Conservation (phyloP, 164 flowering plant genomes). For the Aristolochia contorta region DNA sequence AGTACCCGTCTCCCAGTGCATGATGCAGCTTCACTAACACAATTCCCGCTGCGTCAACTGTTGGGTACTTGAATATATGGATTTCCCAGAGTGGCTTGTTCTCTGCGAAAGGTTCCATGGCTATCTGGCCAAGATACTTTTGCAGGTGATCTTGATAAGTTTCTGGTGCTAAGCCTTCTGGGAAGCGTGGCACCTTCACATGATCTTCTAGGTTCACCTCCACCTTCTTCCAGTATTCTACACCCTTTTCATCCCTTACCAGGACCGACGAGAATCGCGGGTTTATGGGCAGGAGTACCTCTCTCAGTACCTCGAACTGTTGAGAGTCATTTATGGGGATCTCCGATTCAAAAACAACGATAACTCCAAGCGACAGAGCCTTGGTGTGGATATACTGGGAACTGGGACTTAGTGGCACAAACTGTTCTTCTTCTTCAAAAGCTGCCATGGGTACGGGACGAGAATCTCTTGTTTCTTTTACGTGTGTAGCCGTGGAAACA, state of each 20-base stretch:
- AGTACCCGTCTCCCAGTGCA: conserved; percentile 62
- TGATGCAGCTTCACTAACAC: conserved; percentile 55
- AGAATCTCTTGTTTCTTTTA: too few species aligned
- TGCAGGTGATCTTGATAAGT: conserved; percentile 24
- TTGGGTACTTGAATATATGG: conserved; percentile 47
- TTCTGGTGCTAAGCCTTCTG: conserved; percentile 19
- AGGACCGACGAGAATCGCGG: conserved; percentile 7
- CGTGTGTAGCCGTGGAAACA: too few species aligned
- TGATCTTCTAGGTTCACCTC: conserved; percentile 43
- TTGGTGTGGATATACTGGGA: conserved; percentile 5
- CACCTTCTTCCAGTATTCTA: conserved; percentile 45
- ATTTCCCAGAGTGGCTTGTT: conserved; percentile 52
- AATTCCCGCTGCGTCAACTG: conserved; percentile 35
- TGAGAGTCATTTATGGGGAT: conserved; percentile 4
- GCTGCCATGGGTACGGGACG: neutral
- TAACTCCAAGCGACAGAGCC: conserved; percentile 3
- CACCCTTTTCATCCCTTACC: conserved; percentile 30
- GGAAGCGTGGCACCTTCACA: conserved; percentile 28
- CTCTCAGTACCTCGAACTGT: neutral
- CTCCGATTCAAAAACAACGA: conserved; percentile 4
- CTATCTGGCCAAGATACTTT: conserved; percentile 32
- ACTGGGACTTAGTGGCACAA: conserved; percentile 4
- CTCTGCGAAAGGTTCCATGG: conserved; percentile 25
- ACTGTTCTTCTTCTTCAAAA: neutral
- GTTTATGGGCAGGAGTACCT: neutral